Conservation (phyloP, 768 basidiomycete genomes). For the Pleurotus djamor region DNA sequence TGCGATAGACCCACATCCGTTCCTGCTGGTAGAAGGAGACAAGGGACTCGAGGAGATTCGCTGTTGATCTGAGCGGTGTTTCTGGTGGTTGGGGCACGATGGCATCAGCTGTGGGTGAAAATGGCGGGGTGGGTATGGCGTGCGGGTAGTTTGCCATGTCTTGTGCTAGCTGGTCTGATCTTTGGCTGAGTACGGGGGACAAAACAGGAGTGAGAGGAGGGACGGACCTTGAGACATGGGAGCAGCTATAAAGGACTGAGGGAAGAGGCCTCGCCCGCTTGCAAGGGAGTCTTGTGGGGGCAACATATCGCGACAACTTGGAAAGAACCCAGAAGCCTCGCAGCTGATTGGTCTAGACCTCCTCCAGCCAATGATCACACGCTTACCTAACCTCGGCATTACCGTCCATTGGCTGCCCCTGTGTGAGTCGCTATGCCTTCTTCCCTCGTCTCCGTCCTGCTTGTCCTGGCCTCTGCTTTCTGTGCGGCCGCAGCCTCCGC, state of each 20-base stretch:
- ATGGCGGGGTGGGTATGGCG: slow-evolving; percentile 31
- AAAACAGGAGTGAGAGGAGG: not conserved
- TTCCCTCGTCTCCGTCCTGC: slow-evolving; percentile 10
- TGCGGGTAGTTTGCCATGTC: slow-evolving; percentile 18
- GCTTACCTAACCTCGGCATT: slow-evolving; percentile 1
- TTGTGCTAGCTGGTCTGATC: slow-evolving; percentile 13
- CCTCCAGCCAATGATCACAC: slow-evolving; percentile 18
- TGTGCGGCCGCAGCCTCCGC: slow-evolving; percentile 13
- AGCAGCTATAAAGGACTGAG: slow-evolving; percentile 8
- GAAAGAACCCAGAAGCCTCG: slow-evolving; percentile 1
- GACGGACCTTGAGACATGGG: slow-evolving; percentile 1
- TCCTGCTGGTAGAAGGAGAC: slow-evolving; percentile 69
- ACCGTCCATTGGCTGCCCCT: not conserved
- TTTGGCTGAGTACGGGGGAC: slow-evolving; percentile 10
- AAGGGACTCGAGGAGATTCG: slow-evolving; percentile 61
- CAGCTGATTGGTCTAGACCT: slow-evolving; percentile 6
- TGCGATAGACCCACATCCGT: slow-evolving; percentile 69
- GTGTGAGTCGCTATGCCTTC: not conserved
- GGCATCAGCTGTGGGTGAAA: slow-evolving; percentile 28
- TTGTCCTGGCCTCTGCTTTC: slow-evolving; percentile 11
- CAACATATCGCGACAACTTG: not conserved
- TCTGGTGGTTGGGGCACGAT: slow-evolving; percentile 25
- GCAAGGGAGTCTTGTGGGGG: not conserved
- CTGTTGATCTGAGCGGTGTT: slow-evolving; percentile 42
- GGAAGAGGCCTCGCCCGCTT: slow-evolving; percentile 10